Evolutionary conservation across 2,329 filamentous ascomycete genomes (phyloP).

Genomic region (Monosporascus sp.): DNA sequence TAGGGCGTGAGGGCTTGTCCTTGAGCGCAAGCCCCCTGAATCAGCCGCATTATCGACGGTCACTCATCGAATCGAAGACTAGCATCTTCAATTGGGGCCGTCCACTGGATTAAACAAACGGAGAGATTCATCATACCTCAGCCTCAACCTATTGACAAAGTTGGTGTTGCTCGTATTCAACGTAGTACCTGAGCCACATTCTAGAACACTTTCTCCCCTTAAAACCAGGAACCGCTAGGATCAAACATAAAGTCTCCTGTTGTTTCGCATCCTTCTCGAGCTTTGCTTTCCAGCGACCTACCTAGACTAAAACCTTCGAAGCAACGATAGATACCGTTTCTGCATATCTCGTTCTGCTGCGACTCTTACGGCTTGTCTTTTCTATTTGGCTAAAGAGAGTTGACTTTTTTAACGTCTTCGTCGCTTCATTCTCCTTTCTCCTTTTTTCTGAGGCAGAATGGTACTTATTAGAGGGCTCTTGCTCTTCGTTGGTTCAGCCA

Average conservation of each 20-base stretch:
- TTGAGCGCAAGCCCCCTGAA: not conserved
- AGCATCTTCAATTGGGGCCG: not conserved
- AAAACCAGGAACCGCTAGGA: not conserved
- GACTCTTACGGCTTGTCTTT: too few species aligned
- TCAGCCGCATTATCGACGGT: not conserved
- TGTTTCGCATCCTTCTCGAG: not conserved
- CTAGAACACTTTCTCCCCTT: not conserved
- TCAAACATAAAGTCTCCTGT: not conserved
- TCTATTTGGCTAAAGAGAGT: too few species aligned
- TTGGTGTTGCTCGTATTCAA: not conserved
- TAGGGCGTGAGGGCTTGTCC: not conserved
- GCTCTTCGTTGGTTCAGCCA: conserved; percentile 4
- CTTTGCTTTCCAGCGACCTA: not conserved
- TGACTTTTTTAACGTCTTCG: too few species aligned
- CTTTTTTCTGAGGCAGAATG: not conserved
- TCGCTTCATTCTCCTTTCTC: not conserved
- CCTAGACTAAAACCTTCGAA: too few species aligned
- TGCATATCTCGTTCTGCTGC: too few species aligned
- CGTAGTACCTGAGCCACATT: not conserved
- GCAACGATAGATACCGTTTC: too few species aligned
- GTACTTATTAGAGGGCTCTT: not conserved
- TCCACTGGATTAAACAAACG: not conserved
- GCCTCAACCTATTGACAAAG: not conserved
- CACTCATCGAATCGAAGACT: not conserved
- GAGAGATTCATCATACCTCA: not conserved